phyloP scores from a whole-genome alignment of 2,329 filamentous ascomycete species.

The Exophiala xenobiotica region DNA sequence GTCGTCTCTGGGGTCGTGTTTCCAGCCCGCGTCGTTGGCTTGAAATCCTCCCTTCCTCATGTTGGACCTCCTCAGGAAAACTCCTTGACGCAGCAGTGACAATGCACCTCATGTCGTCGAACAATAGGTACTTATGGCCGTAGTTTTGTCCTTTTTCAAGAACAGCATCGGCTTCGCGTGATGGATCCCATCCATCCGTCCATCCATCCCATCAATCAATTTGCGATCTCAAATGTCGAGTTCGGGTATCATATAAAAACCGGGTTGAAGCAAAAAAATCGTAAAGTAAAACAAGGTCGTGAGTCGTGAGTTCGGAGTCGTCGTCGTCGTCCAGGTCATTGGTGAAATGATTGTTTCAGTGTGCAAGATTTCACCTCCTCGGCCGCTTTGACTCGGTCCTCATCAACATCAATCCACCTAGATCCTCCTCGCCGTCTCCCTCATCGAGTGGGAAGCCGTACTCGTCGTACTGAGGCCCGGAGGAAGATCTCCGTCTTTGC shows the following conservation, averaged over 20 bases:
- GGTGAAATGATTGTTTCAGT: not conserved
- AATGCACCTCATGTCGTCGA: not conserved
- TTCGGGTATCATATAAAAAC: not conserved
- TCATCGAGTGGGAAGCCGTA: slow-evolving; percentile 29
- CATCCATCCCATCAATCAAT: not conserved
- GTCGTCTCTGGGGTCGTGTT: not conserved
- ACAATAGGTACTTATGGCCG: not conserved
- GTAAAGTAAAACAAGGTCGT: not conserved
- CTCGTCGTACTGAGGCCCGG: slow-evolving; percentile 22
- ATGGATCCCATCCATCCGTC: no score
- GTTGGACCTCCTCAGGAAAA: no score
- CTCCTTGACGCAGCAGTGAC: not conserved
- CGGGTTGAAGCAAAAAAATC: not conserved
- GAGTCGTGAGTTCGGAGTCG: no score
- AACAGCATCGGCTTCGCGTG: not conserved
- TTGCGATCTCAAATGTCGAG: not conserved
- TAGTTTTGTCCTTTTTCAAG: not conserved
- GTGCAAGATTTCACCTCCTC: slow-evolving; percentile 13
- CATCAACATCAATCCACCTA: slow-evolving; percentile 25
- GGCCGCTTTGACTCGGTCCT: slow-evolving; percentile 27
- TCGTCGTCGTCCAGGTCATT: not conserved
- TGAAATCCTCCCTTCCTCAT: no score
- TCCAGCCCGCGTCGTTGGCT: no score
- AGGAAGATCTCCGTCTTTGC: slow-evolving; percentile 7
- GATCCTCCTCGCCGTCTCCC: slow-evolving; percentile 28